A percentile compares a stretch with the other conserved stretches of the same genome.
phyloP scores from a whole-genome alignment of 805 yeast species.

The Candida alai region DNA sequence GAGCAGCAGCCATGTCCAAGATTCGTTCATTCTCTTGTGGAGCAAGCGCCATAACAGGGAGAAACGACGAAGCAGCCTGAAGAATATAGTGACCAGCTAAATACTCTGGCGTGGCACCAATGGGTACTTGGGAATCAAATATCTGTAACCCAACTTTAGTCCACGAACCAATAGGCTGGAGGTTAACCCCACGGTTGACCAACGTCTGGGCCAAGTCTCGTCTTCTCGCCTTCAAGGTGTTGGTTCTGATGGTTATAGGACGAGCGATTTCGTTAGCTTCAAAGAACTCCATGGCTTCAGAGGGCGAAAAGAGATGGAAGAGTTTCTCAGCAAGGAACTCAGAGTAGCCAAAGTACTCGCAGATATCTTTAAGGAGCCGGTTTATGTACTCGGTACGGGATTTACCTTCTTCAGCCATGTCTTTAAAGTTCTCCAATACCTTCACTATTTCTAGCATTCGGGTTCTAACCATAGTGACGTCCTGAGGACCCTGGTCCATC shows the following conservation, averaged over 20 bases:
- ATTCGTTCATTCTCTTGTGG: conserved; percentile 97
- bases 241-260: conserved; percentile 97
- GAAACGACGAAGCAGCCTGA: conserved; percentile 97
- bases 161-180: conserved; percentile 97
- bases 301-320: conserved; percentile 85
- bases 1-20: conserved; percentile 99
- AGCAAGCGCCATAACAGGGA: conserved; percentile 95
- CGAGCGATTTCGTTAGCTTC: conserved; percentile 98
- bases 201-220: conserved; percentile 93
- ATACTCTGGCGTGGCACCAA: conserved; percentile 99
- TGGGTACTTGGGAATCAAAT: conserved; percentile 98
- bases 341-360: conserved; percentile 91
- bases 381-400: conserved; percentile 80
- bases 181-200: conserved; percentile 93
- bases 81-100: conserved; percentile 95
- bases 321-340: conserved; percentile 90
- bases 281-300: conserved; percentile 96
- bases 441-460: conserved; percentile 94
- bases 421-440: conserved; percentile 86
- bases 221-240: conserved; percentile 90
- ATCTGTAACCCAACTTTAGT: conserved; percentile 97
- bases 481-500: conserved; percentile 54
- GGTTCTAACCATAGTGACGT: conserved; percentile 78
- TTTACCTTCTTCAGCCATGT: conserved; percentile 77
- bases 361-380: conserved; percentile 78